Percentiles rank a stretch among this genome's conserved stretches.
Evolutionary conservation across 1,139 yeast genomes (phyloP).

Genomic region (Candida sp.): DNA sequence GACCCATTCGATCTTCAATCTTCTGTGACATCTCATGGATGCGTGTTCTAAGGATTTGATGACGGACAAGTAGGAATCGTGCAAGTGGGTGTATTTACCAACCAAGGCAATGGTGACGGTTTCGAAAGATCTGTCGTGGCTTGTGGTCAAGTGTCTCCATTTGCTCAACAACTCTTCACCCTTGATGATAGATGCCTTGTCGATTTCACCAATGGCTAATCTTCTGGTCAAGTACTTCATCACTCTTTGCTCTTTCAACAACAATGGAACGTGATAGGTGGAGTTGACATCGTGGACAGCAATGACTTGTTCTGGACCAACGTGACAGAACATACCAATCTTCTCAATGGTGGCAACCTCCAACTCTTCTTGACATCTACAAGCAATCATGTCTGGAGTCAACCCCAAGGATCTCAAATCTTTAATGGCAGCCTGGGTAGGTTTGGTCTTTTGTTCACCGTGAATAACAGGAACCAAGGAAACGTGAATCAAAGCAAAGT

Average conservation of each 20-base stretch:
- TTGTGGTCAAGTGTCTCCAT: conserved; percentile 82
- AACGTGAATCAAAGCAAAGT: conserved; percentile 95
- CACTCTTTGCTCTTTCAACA: conserved; percentile 87
- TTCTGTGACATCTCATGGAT: conserved; percentile 86
- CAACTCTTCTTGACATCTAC: conserved; percentile 89
- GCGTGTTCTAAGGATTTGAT: conserved; percentile 96
- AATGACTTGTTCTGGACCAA: conserved; percentile 95
- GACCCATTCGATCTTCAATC: conserved; percentile 92
- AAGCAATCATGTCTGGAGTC: conserved; percentile 96
- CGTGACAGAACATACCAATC: conserved; percentile 99
- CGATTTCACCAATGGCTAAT: conserved; percentile 61
- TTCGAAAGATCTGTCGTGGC: conserved; percentile 83
- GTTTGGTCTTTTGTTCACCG: conserved; percentile 99
- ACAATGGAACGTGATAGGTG: conserved; percentile 95
- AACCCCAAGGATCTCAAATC: conserved; percentile 95
- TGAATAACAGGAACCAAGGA: conserved; percentile 97
- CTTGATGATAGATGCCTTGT: conserved; percentile 56
- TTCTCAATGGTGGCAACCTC: conserved; percentile 87
- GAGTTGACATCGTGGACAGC: conserved; percentile 98
- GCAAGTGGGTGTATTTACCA: conserved; percentile 95
- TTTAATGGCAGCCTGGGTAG: conserved; percentile 98
- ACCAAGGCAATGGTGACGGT: conserved; percentile 94
- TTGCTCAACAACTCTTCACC: conserved; percentile 75
- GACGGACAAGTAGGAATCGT: conserved; percentile 94
- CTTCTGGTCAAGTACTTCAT: conserved; percentile 75